Base-by-base conservation (phyloP, 495 filamentous ascomycete species). In the Physcia stellaris region DNA sequence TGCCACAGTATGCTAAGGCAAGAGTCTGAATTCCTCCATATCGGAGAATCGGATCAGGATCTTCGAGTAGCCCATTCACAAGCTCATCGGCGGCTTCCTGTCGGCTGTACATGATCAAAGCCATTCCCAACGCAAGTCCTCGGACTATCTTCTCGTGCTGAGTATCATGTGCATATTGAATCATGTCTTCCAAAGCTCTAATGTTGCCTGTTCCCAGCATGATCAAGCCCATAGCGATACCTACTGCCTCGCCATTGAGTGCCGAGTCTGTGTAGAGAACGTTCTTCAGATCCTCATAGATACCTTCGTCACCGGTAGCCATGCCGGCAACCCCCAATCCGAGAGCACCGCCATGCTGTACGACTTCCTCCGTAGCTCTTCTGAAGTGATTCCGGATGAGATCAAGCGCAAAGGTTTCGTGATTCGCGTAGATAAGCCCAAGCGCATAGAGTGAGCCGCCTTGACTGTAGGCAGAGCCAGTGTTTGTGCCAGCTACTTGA, bases 21-120 rank as follows among this genome's bases (percentile, higher is more conserved):
- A 96, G 81, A n/a, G 90, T 95, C 77, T 95, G 87, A 53, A 99
- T 94, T 65, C 92, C 92, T 49, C 92, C 92, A 50, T 99, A 99
- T 42, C 92, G 75, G 35, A 99, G 65, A 19, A 83, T 84, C 46
- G 90, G 84, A 51, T 99, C 90, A 3, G 90, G 85, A 48, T 96
- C 92, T 44, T 83, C 84, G 26, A 99, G 66, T 9, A 99, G 77
- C 35, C 85, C 84, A 50, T 88, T 87, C 48, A 95, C 92, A 47
- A 94, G 70, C 49, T 85, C 82, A 60, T 99, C 92, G 4, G 90
- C 92, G 37, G 78, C 80, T 54, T 96, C 92, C 59, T 96, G 87
- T 29, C 84, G 80, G 22, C 82, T 86, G 49, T 88, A 96, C 88
- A 95, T 99, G 62, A 96, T 94, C 42, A 99, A 65, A 24, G 92